Conservation (phyloP, 208 protist genomes). For the Blechomonas ayalai region DNA sequence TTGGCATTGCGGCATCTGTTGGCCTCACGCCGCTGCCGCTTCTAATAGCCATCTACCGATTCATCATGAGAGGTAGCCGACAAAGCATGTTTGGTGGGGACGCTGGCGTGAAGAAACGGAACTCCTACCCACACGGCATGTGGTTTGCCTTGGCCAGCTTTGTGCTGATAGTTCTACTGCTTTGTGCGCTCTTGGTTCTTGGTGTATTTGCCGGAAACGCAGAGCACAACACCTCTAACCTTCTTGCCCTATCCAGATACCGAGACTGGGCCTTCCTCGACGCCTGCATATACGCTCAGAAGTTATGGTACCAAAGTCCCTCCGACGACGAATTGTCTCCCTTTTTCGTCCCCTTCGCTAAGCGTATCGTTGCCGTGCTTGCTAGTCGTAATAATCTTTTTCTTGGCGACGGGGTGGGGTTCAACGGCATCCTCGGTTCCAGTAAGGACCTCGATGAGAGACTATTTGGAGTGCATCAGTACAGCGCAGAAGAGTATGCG, state of each 20-base stretch:
- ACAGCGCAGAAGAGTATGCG: slow-evolving; percentile 1
- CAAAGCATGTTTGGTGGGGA: too few relatives aligned
- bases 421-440: not conserved
- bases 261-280: slow-evolving; percentile 4
- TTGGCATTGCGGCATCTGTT: too few relatives aligned
- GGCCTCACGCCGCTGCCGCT: too few relatives aligned
- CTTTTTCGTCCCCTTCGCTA: not conserved
- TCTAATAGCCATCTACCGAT: too few relatives aligned
- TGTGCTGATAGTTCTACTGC: not conserved
- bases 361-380: not conserved
- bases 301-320: slow-evolving; percentile 3
- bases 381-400: slow-evolving; percentile 2
- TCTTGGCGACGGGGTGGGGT: slow-evolving; percentile 1
- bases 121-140: too few relatives aligned
- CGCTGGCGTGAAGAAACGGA: too few relatives aligned
- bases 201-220: not conserved
- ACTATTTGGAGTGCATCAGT: slow-evolving; percentile 6
- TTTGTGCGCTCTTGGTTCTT: slow-evolving; percentile 2
- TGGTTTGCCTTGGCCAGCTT: not conserved
- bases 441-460: not conserved
- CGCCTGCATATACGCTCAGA: not conserved
- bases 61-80: too few relatives aligned
- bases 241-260: not conserved
- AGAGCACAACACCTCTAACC: slow-evolving; percentile 1
- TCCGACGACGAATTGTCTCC: not conserved